Conservation (phyloP, 1,139 yeast genomes). For the Saccharomyces hybrid region DNA sequence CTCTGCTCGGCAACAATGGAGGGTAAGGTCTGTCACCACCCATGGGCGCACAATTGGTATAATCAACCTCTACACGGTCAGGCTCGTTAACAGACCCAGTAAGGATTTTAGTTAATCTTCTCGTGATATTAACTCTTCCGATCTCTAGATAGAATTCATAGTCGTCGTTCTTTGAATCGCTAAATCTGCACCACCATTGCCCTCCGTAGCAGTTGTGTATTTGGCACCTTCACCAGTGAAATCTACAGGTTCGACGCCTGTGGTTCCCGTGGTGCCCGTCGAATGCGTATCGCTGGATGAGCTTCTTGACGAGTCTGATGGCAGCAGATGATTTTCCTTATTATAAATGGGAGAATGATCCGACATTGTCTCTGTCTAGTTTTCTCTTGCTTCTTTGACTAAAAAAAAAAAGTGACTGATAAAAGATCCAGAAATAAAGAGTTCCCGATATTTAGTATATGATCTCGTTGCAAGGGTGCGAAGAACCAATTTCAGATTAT, state of each 20-base stretch:
- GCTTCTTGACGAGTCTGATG: background rate
- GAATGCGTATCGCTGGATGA: background rate
- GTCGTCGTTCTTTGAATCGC: constrained; percentile 13
- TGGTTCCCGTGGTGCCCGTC: background rate
- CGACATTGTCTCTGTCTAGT: background rate
- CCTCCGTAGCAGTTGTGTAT: background rate
- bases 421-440: background rate
- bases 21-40: constrained; percentile 52
- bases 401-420: background rate
- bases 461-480: background rate
- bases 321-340: background rate
- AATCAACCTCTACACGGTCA: constrained; percentile 26
- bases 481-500: background rate
- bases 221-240: constrained; percentile 1
- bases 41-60: constrained; percentile 41
- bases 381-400: background rate
- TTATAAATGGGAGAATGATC: background rate
- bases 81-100: constrained; percentile 31
- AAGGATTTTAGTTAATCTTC: constrained; percentile 29
- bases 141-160: no score
- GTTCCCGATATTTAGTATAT: background rate
- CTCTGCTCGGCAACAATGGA: constrained; percentile 43
- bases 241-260: background rate
- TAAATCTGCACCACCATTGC: background rate
- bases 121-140: constrained; percentile 20